Evolutionary conservation across 1,139 yeast genomes (phyloP).

Genomic region (Debaryomyces robertsiae): DNA sequence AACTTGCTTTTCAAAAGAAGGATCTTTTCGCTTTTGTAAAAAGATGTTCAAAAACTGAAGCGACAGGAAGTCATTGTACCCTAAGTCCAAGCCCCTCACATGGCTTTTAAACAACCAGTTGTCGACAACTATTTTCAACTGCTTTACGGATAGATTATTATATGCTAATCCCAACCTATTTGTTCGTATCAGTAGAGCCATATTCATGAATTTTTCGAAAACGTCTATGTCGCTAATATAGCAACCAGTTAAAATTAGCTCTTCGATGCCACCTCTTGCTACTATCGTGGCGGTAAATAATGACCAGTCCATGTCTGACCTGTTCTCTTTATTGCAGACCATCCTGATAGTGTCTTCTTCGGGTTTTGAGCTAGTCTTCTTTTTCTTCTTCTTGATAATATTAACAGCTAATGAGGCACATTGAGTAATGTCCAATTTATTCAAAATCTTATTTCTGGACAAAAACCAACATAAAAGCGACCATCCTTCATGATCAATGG

Average conservation of each 20-base stretch:
- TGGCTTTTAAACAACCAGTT: constrained; percentile 39
- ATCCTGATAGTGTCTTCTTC: constrained; percentile 49
- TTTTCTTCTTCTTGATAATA: constrained; percentile 49
- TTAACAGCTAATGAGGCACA: constrained; percentile 64
- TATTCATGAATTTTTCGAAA: constrained; percentile 58
- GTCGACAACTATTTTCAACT: constrained; percentile 51
- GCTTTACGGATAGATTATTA: constrained; percentile 56
- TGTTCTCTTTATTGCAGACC: constrained; percentile 57
- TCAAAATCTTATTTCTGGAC: constrained; percentile 57
- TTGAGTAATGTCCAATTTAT: constrained; percentile 67
- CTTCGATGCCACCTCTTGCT: constrained; percentile 73
- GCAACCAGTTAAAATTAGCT: constrained; percentile 70
- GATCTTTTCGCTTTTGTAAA: constrained; percentile 24
- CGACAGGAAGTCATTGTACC: constrained; percentile 65
- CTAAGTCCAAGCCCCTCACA: constrained; percentile 65
- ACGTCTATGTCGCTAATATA: constrained; percentile 57
- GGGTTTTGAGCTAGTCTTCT: constrained; percentile 24
- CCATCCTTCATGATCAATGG: constrained; percentile 72
- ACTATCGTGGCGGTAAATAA: constrained; percentile 67
- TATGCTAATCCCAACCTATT: constrained; percentile 68
- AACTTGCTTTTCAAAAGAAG: constrained; percentile 24
- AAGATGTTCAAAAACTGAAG: constrained; percentile 29
- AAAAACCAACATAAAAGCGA: constrained; percentile 68
- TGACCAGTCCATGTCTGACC: constrained; percentile 80
- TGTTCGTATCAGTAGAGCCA: constrained; percentile 56